Percentiles rank a stretch among this genome's conserved stretches.
Evolutionary conservation across 768 basidiomycete genomes (phyloP).

Genomic region (Rhizopogon vesiculosus): DNA sequence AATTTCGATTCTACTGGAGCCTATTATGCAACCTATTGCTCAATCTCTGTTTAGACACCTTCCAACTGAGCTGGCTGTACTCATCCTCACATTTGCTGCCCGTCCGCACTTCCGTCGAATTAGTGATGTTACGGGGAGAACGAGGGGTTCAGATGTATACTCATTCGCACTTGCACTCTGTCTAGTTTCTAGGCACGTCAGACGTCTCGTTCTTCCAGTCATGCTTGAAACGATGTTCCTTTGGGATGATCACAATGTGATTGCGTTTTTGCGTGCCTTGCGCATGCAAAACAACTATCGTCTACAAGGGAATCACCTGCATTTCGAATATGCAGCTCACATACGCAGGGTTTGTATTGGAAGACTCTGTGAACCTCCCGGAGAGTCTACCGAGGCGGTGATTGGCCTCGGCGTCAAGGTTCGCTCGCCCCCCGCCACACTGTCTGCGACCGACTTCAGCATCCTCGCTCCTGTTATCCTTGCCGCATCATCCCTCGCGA

Average conservation of each 20-base stretch:
- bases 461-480: conserved; percentile 7
- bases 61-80: too few relatives aligned
- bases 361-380: conserved; percentile 18
- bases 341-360: conserved; percentile 33
- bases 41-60: too few relatives aligned
- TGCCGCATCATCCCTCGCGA: conserved; percentile 19
- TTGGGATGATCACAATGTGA: neutral
- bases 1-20: too few relatives aligned
- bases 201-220: conserved; percentile 30
- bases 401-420: neutral
- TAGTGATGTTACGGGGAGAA: too few relatives aligned
- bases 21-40: too few relatives aligned
- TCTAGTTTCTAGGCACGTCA: conserved; percentile 27
- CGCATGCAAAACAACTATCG: conserved; percentile 17
- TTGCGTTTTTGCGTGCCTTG: conserved; percentile 27
- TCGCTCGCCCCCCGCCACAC: too few relatives aligned
- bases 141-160: conserved; percentile 4
- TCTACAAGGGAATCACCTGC: conserved; percentile 14
- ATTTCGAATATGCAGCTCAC: conserved; percentile 25
- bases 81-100: too few relatives aligned
- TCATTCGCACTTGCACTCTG: conserved; percentile 28
- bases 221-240: conserved; percentile 37
- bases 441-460: conserved; percentile 15
- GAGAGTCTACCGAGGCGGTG: conserved; percentile 1
- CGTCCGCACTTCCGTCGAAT: too few relatives aligned